phyloP scores from a whole-genome alignment of 2,329 filamentous ascomycete genomes.

The Fusarium sp. region DNA sequence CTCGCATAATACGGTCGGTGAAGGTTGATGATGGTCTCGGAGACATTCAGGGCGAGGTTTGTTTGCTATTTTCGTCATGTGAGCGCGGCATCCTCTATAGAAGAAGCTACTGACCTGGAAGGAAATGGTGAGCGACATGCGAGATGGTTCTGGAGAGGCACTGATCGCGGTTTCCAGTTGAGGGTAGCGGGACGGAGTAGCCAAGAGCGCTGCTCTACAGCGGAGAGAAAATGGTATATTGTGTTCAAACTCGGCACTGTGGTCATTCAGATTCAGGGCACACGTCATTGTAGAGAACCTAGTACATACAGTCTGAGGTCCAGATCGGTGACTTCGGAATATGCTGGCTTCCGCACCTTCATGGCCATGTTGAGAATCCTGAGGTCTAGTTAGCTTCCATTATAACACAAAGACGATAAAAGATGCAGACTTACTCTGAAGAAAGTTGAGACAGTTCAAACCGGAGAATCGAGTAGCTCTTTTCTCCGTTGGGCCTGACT shows the following conservation, averaged over 20 bases:
- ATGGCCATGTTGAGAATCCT: conserved; percentile 12
- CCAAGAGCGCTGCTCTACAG: conserved; percentile 1
- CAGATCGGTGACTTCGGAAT: conserved; percentile 2
- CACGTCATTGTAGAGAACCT: neutral
- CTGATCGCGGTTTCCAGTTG: neutral
- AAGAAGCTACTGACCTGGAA: neutral
- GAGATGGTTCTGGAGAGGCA: conserved; percentile 6
- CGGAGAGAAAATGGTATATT: conserved; percentile 4
- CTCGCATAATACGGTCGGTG: conserved; percentile 2
- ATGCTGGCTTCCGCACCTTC: conserved; percentile 4
- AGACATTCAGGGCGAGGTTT: conserved; percentile 3
- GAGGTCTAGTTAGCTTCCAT: neutral
- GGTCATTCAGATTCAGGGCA: neutral
- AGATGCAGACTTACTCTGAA: neutral
- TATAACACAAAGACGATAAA: no score
- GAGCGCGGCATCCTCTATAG: neutral
- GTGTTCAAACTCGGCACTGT: neutral
- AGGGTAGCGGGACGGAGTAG: conserved; percentile 4
- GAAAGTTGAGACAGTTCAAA: conserved; percentile 6
- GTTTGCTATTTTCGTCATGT: neutral
- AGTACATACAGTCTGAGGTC: neutral
- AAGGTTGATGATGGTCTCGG: conserved; percentile 8
- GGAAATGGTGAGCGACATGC: neutral
- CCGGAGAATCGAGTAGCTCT: conserved; percentile 4
- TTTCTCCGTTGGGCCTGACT: neutral